These are phyloP conservation scores for Chimonanthus praecox DNA, from an alignment of 164 flowering plant genomes.

Conservation along the genomic window DNA sequence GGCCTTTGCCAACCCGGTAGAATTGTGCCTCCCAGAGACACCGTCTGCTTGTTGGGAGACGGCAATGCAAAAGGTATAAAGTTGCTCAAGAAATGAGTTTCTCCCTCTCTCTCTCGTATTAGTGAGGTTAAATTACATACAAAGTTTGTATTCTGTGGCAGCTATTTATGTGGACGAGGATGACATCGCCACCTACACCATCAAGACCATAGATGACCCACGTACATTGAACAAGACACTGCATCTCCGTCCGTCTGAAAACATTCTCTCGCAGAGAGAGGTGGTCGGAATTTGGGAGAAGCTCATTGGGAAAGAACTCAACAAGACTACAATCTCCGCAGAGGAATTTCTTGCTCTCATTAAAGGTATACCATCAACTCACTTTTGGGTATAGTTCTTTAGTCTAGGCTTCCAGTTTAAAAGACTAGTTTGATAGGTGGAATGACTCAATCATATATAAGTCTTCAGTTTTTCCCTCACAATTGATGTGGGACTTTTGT, in stretches of 20 bases:
- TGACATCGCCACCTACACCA: slow-evolving; percentile 58
- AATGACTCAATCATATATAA: no score
- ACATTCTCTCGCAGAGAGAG: slow-evolving; percentile 57
- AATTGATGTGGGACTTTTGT: no score
- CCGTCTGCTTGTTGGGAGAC: slow-evolving; percentile 14
- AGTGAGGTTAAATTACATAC: no score
- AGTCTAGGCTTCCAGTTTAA: no score
- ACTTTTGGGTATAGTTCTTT: not conserved
- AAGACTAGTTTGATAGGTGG: no score
- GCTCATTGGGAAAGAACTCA: slow-evolving; percentile 38
- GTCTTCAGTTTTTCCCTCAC: no score
- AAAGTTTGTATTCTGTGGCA: slow-evolving; percentile 16
- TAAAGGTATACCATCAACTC: slow-evolving; percentile 29
- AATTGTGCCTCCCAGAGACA: slow-evolving; percentile 11
- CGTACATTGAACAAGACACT: slow-evolving; percentile 63
- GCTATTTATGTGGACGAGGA: slow-evolving; percentile 58
- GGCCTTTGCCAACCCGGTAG: slow-evolving; percentile 11
- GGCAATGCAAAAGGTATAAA: slow-evolving; percentile 17
- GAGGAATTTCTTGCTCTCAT: slow-evolving; percentile 37
- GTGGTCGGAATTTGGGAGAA: slow-evolving; percentile 64
- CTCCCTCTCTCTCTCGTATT: no score
- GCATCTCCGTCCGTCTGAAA: slow-evolving; percentile 53
- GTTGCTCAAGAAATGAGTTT: no score
- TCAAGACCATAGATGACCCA: slow-evolving; percentile 61
- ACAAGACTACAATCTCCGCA: slow-evolving; percentile 30